phyloP scores from a whole-genome alignment of 1,284 basidiomycete species.

The Rhodotorula sp. region DNA sequence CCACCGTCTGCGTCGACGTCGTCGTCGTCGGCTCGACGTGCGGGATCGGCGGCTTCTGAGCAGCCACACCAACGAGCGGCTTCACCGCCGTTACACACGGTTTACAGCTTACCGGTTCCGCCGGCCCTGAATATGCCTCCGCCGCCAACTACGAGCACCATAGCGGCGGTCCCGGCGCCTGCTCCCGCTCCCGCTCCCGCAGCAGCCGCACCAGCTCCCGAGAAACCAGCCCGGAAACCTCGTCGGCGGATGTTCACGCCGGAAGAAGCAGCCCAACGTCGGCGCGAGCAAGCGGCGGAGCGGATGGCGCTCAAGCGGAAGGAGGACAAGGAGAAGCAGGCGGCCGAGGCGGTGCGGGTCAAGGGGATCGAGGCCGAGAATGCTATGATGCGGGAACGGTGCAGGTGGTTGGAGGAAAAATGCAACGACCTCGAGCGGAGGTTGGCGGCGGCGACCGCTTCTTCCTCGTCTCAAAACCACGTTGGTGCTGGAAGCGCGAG shows the following conservation, averaged over 20 bases:
- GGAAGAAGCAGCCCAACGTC: constrained; percentile 14
- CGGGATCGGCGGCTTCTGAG: neutral
- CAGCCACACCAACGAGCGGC: too few species aligned
- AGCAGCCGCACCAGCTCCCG: neutral
- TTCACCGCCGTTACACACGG: too few species aligned
- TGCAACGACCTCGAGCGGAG: neutral
- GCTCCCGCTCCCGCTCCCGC: neutral
- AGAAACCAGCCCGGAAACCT: neutral
- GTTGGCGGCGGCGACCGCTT: neutral
- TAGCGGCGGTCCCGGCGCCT: neutral
- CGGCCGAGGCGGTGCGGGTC: neutral
- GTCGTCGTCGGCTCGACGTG: too few species aligned
- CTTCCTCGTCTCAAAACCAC: neutral
- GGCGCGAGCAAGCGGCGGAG: constrained; percentile 9
- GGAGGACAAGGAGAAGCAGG: constrained; percentile 7
- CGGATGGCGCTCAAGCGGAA: neutral
- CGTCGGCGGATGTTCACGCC: constrained; percentile 13
- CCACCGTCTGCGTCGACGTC: too few species aligned
- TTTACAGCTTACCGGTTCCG: too few species aligned
- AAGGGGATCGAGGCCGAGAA: constrained; percentile 10
- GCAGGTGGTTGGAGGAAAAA: neutral
- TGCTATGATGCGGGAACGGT: neutral
- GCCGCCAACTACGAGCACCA: neutral
- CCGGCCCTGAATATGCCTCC: neutral
- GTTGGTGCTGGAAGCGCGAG: too few species aligned